Evolutionary conservation across 2,329 filamentous ascomycete genomes (phyloP).

Genomic region (Coccinonectria pachysandricola): DNA sequence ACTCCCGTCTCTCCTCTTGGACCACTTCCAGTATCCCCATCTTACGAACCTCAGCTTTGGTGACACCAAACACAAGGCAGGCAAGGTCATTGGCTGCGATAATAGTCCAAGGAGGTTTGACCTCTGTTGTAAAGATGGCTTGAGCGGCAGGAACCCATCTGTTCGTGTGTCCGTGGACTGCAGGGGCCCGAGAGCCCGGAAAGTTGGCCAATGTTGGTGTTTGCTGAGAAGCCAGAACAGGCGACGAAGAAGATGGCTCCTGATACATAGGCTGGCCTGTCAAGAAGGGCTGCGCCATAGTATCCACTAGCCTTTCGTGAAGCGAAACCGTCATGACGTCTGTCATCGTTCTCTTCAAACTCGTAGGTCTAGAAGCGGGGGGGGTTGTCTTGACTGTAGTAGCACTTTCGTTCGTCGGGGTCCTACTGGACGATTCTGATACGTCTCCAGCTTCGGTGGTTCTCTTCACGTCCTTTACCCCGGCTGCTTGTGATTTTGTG

Average conservation of each 20-base stretch:
- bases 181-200: slow-evolving; percentile 40
- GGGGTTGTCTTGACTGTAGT: slow-evolving; percentile 43
- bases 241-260: slow-evolving; percentile 30
- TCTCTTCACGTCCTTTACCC: slow-evolving; percentile 5
- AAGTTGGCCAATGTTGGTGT: slow-evolving; percentile 31
- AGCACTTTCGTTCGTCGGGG: slow-evolving; percentile 45
- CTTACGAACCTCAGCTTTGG: slow-evolving; percentile 87
- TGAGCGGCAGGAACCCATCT: slow-evolving; percentile 86
- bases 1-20: slow-evolving; percentile 75
- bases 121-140: slow-evolving; percentile 95
- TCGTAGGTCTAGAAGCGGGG: slow-evolving; percentile 50
- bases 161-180: slow-evolving; percentile 78
- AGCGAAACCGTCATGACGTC: slow-evolving; percentile 66
- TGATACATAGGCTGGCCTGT: slow-evolving; percentile 29
- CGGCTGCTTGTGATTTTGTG: slow-evolving; percentile 8
- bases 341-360: slow-evolving; percentile 77
- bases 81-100: slow-evolving; percentile 92
- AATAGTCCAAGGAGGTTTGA: slow-evolving; percentile 86
- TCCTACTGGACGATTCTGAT: slow-evolving; percentile 42
- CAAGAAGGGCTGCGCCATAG: slow-evolving; percentile 71
- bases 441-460: slow-evolving; percentile 17
- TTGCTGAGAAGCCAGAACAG: slow-evolving; percentile 28
- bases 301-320: slow-evolving; percentile 76
- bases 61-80: slow-evolving; percentile 97
- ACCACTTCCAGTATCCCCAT: slow-evolving; percentile 94